These are phyloP conservation scores for Leccinum ponderosum DNA, from an alignment of 1,284 basidiomycete genomes.

Conservation along the genomic window DNA sequence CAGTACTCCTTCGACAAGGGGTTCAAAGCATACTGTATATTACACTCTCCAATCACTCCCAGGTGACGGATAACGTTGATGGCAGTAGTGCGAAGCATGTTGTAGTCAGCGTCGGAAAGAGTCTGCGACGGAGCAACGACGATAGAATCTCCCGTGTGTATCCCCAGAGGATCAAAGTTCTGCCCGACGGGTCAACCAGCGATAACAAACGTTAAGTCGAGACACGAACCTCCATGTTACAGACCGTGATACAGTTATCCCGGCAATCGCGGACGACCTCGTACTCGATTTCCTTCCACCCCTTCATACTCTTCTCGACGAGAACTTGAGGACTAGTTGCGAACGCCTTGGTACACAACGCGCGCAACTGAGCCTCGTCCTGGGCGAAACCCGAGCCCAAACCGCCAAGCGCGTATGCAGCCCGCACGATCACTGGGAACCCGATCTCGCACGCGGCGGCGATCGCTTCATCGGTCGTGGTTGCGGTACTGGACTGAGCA, in stretches of 20 bases:
- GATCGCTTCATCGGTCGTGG: slow-evolving; percentile 82
- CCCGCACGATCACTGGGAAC: slow-evolving; percentile 97
- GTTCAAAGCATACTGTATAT: slow-evolving; percentile 98
- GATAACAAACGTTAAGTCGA: slow-evolving; percentile 1
- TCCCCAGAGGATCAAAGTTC: slow-evolving; percentile 99
- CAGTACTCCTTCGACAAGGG: slow-evolving; percentile 95
- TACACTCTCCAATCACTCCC: slow-evolving; percentile 97
- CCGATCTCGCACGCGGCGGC: slow-evolving; percentile 86
- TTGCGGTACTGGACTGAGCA: slow-evolving; percentile 86
- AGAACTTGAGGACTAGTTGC: slow-evolving; percentile 97
- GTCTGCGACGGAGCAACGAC: slow-evolving; percentile 98
- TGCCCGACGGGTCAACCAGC: slow-evolving; percentile 33
- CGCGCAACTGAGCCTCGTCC: slow-evolving; percentile 83
- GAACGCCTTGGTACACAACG: slow-evolving; percentile 91
- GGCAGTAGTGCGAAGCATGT: slow-evolving; percentile 98
- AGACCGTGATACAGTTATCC: slow-evolving; percentile 98
- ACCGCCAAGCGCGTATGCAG: slow-evolving; percentile 95
- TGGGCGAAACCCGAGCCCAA: slow-evolving; percentile 95
- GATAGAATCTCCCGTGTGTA: slow-evolving; percentile 99
- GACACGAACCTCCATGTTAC: slow-evolving; percentile 94
- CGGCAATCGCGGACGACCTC: slow-evolving; percentile 98
- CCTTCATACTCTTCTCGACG: slow-evolving; percentile 99
- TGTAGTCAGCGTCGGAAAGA: slow-evolving; percentile 96
- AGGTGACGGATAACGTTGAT: slow-evolving; percentile 98
- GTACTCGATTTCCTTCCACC: slow-evolving; percentile 99